Percentiles rank a stretch among this genome's conserved stretches.
Conservation (phyloP, 306 rosid species). For the Medicago ruthenica region DNA sequence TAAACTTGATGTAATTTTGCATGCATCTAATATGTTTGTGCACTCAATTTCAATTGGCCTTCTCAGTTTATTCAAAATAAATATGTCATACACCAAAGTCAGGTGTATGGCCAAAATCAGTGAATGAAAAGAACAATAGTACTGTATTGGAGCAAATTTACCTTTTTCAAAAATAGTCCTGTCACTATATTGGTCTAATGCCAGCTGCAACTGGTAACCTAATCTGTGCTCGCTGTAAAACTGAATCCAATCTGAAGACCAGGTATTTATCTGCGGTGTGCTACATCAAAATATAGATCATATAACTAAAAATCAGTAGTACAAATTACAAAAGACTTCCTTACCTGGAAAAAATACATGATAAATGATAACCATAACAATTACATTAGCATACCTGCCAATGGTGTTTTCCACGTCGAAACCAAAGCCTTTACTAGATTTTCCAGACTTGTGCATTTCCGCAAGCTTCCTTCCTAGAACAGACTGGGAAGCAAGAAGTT, state of each 20-base stretch:
- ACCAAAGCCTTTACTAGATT: conserved; percentile 83
- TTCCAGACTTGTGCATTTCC: conserved; percentile 93
- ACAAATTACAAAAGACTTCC: neutral
- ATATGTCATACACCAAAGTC: too few relatives aligned
- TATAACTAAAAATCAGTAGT: neutral
- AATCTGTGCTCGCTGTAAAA: conserved; percentile 84
- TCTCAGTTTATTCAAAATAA: too few relatives aligned
- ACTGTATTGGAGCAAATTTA: conserved; percentile 34
- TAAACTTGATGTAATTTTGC: too few relatives aligned
- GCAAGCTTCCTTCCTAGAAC: conserved; percentile 85
- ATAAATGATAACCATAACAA: neutral
- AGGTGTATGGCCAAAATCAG: too few relatives aligned
- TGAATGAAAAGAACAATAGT: neutral
- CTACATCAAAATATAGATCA: conserved; percentile 50
- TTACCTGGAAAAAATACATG: neutral
- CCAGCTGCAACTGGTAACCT: conserved; percentile 86
- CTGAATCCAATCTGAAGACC: conserved; percentile 92
- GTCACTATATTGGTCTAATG: conserved; percentile 72
- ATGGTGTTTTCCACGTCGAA: conserved; percentile 86
- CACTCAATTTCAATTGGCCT: too few relatives aligned
- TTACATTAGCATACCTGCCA: conserved; percentile 68
- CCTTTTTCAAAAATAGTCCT: conserved; percentile 77
- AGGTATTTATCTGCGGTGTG: conserved; percentile 89
- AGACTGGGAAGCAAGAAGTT: conserved; percentile 62
- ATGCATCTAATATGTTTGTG: too few relatives aligned